These are phyloP conservation scores for Fusarium cicatricum DNA, from an alignment of 2,329 filamentous ascomycete genomes.

Conservation along the genomic window DNA sequence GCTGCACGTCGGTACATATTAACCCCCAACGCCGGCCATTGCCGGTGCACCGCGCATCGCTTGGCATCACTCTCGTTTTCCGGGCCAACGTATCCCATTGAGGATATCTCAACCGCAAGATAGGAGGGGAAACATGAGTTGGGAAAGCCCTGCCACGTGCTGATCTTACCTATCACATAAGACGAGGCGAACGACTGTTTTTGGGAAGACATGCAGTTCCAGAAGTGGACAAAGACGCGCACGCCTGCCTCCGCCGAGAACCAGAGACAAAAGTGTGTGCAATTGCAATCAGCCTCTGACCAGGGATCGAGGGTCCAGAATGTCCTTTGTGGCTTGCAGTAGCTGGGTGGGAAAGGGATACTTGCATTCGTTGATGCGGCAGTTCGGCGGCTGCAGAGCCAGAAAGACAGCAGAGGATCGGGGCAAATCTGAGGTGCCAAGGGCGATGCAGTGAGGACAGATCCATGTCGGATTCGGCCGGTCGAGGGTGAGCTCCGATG, in stretches of 20 bases:
- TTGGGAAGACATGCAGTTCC: conserved; percentile 2
- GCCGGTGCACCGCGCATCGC: conserved; percentile 10
- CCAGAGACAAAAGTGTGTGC: conserved; percentile 14
- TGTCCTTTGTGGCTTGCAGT: conserved; percentile 38
- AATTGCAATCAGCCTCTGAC: conserved; percentile 11
- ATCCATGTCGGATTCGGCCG: conserved; percentile 22
- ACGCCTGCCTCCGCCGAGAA: background rate
- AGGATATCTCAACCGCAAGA: background rate
- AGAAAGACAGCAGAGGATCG: conserved; percentile 16
- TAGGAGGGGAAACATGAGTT: background rate
- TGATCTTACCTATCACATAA: conserved; percentile 26
- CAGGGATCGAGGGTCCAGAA: conserved; percentile 17
- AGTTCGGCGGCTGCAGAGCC: conserved; percentile 10
- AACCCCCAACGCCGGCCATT: background rate
- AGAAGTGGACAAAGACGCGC: background rate
- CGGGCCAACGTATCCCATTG: background rate
- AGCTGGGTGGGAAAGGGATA: conserved; percentile 17
- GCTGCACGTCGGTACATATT: background rate
- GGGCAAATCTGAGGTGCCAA: conserved; percentile 12
- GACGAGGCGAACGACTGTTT: conserved; percentile 24
- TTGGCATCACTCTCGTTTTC: conserved; percentile 10
- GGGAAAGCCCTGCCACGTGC: conserved; percentile 17
- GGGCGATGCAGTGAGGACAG: background rate
- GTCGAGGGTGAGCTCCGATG: conserved; percentile 21
- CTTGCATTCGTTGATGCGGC: conserved; percentile 8